These are phyloP conservation scores for Argentina anserina DNA, from an alignment of 306 rosid genomes.

Conservation along the genomic window DNA sequence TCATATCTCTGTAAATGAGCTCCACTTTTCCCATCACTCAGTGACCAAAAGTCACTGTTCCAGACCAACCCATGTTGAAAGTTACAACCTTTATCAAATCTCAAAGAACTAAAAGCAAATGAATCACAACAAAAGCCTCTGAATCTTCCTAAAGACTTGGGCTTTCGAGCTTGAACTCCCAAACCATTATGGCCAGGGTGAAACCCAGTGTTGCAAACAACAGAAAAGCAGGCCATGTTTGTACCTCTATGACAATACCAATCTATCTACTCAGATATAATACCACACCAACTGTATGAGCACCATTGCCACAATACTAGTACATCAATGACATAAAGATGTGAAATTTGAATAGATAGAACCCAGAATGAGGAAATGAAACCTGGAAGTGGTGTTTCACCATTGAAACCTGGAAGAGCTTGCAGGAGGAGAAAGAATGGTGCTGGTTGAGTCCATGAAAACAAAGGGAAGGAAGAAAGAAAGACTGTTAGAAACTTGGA, in stretches of 20 bases:
- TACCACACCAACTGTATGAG: constrained; percentile 15
- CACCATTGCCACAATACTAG: constrained; percentile 12
- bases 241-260: constrained; percentile 13
- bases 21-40: constrained; percentile 28
- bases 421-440: background rate
- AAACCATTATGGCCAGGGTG: constrained; percentile 25
- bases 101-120: constrained; percentile 29
- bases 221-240: constrained; percentile 68
- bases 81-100: constrained; percentile 31
- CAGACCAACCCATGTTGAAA: constrained; percentile 35
- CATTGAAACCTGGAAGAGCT: background rate
- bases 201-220: constrained; percentile 49
- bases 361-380: background rate
- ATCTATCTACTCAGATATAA: constrained; percentile 26
- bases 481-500: background rate
- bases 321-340: background rate
- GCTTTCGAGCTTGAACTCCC: constrained; percentile 28
- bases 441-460: constrained; percentile 2
- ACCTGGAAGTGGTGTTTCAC: background rate
- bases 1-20: constrained; percentile 33
- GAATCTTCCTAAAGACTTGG: constrained; percentile 40
- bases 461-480: background rate
- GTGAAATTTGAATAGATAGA: background rate
- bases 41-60: constrained; percentile 30
- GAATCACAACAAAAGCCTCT: constrained; percentile 40